Base-by-base conservation (phyloP, 2,329 filamentous ascomycete species). In the Arachnopeziza araneosa region DNA sequence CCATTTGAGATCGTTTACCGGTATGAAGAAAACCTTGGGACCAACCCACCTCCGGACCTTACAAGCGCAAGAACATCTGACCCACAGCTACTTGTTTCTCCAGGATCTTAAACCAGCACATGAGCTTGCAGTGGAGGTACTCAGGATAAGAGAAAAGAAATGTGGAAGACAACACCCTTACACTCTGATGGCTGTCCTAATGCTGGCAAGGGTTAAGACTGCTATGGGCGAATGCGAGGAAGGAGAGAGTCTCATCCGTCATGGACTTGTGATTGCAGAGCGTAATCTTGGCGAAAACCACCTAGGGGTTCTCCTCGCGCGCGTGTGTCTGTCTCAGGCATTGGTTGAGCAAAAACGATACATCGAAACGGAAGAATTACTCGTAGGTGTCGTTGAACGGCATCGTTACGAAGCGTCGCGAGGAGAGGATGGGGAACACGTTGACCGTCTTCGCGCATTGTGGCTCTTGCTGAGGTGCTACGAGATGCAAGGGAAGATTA, bases 91-190 rank as follows among this genome's bases (percentile, higher is more conserved):
- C 30, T 8, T 65, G 2, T 24, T 60, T 6, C 32, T 60, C n/a
- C 50, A 56, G 32, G 23, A 63, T 14, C 44, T 61, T 2, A 54
- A 58, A 10, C 14, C 12, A 19, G 63, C 50, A 17, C 53, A 63
- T 17, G 24, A 60, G 1, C 14, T 63, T 24, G 59, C 32, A 63
- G 52, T 8, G 30, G 56, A 55, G 48, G 62, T 70, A n/a, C 17
- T 68, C 12, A 50, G 59, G 19, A 24, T 57, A 19, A 61, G 64
- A 26, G 53, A n/a, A 23, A 52, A 52, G 5, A 24, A 23, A 19
- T 36, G 62, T 7, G 70, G 70, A 7, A 66, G 65, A 51, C 65
- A 69, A 52, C 67, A 72, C 26, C 61, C 67, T 7, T 70, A 63
- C 53, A 73, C 69, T 1, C 62, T 72, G 0, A 55, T 68, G 4